Percentiles rank a stretch among this genome's conserved stretches.
Evolutionary conservation across 345 rosid species (phyloP).

Genomic region (Capsella bursapastoris): DNA sequence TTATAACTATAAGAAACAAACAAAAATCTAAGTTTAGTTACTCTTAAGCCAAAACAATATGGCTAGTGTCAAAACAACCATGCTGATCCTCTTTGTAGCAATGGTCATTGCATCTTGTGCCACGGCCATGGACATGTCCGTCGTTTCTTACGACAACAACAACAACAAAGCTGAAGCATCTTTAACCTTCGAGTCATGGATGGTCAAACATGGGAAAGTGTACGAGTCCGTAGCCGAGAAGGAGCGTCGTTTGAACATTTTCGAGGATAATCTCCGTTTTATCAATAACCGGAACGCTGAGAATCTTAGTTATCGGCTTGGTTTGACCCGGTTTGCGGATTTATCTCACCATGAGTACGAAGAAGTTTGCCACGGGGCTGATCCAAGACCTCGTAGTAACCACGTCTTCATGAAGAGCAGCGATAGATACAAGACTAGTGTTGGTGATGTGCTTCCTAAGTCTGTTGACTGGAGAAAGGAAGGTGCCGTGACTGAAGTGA

Average conservation of each 20-base stretch:
- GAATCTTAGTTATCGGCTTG: conserved; percentile 52
- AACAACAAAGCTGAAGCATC: conserved; percentile 43
- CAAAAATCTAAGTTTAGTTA: neutral
- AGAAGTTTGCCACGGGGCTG: conserved; percentile 51
- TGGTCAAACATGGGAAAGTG: conserved; percentile 51
- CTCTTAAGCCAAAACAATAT: neutral
- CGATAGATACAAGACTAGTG: conserved; percentile 44
- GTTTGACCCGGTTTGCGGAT: conserved; percentile 69
- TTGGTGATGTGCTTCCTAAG: conserved; percentile 55
- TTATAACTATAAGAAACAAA: neutral
- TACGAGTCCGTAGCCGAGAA: conserved; percentile 64
- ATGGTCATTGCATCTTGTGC: conserved; percentile 34
- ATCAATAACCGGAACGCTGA: conserved; percentile 53
- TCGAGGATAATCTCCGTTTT: conserved; percentile 62
- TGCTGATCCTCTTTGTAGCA: conserved; percentile 19
- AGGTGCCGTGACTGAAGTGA: conserved; percentile 72
- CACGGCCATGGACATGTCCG: conserved; percentile 65
- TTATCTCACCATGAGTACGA: conserved; percentile 61
- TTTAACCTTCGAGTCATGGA: conserved; percentile 60
- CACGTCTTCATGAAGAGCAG: conserved; percentile 36
- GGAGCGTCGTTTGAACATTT: conserved; percentile 59
- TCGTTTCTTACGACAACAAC: conserved; percentile 46
- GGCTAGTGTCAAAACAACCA: conserved; percentile 20
- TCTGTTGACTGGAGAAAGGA: conserved; percentile 84
- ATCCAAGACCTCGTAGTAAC: conserved; percentile 38